phyloP scores from a whole-genome alignment of 768 basidiomycete species.

The Trametes elegans region DNA sequence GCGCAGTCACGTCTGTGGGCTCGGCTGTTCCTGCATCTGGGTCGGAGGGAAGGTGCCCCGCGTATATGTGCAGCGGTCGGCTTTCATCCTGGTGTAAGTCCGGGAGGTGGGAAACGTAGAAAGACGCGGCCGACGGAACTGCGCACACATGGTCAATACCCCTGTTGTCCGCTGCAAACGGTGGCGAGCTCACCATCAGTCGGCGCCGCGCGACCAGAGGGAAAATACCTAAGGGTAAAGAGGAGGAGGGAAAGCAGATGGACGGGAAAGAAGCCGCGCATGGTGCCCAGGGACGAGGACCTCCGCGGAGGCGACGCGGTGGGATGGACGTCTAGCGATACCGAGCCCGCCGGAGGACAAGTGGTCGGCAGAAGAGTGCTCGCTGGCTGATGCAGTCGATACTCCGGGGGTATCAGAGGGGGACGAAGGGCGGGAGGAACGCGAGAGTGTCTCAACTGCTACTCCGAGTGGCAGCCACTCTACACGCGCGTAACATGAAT shows the following conservation, averaged over 20 bases:
- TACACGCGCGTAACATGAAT: too few species aligned
- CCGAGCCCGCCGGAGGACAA: not conserved
- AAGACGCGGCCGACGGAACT: slow-evolving; percentile 82
- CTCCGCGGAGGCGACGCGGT: not conserved
- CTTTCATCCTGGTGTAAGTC: slow-evolving; percentile 70
- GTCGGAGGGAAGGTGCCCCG: slow-evolving; percentile 84
- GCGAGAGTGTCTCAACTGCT: too few species aligned
- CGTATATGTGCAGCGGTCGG: slow-evolving; percentile 74
- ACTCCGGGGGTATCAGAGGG: slow-evolving; percentile 1
- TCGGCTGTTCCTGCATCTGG: slow-evolving; percentile 51
- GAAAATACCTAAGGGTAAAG: slow-evolving; percentile 8
- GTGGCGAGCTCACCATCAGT: slow-evolving; percentile 27
- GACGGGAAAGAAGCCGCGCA: slow-evolving; percentile 14
- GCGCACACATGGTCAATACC: not conserved
- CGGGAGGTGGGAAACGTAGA: slow-evolving; percentile 77
- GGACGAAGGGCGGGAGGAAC: not conserved
- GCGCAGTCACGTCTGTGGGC: slow-evolving; percentile 63
- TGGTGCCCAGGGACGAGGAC: slow-evolving; percentile 1
- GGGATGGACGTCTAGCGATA: not conserved
- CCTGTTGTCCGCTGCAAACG: too few species aligned
- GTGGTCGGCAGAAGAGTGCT: not conserved
- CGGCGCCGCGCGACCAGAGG: slow-evolving; percentile 25
- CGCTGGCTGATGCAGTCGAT: not conserved
- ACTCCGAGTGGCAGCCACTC: not conserved
- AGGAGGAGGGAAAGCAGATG: slow-evolving; percentile 15